phyloP scores from a whole-genome alignment of 73 alveolate species.

The Paramecium biaurelia region DNA sequence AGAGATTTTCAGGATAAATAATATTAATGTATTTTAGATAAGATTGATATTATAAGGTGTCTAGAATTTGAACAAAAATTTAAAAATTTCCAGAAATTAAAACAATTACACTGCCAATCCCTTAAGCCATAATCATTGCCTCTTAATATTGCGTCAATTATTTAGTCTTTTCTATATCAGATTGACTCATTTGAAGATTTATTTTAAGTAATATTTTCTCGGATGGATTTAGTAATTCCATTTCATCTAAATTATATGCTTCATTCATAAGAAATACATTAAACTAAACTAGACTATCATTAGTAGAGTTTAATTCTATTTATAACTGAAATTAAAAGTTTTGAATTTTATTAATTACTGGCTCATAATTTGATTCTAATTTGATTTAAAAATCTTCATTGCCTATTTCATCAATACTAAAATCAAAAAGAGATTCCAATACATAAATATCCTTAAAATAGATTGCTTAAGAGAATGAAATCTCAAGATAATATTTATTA shows the following conservation, averaged over 20 bases:
- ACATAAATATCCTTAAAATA: neutral
- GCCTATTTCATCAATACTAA: neutral
- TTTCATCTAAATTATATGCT: neutral
- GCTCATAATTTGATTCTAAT: neutral
- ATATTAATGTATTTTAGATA: neutral
- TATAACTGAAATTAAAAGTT: neutral
- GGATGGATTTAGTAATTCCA: neutral
- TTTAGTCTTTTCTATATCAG: neutral
- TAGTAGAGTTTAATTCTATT: neutral
- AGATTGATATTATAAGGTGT: no score
- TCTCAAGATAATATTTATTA: neutral
- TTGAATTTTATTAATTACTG: neutral
- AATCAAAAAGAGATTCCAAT: neutral
- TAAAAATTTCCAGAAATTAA: neutral
- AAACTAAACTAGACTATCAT: neutral
- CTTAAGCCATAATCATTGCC: neutral
- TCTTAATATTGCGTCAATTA: neutral
- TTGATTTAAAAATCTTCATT: neutral
- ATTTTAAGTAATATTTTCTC: neutral
- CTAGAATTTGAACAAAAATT: neutral
- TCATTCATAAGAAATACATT: neutral
- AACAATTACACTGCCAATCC: neutral
- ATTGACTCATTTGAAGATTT: neutral
- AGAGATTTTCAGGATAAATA: neutral
- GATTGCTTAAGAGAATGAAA: neutral